Percentiles rank a stretch among this genome's conserved stretches.
phyloP scores from a whole-genome alignment of 805 yeast genomes.

The Kodamaea sagamina region DNA sequence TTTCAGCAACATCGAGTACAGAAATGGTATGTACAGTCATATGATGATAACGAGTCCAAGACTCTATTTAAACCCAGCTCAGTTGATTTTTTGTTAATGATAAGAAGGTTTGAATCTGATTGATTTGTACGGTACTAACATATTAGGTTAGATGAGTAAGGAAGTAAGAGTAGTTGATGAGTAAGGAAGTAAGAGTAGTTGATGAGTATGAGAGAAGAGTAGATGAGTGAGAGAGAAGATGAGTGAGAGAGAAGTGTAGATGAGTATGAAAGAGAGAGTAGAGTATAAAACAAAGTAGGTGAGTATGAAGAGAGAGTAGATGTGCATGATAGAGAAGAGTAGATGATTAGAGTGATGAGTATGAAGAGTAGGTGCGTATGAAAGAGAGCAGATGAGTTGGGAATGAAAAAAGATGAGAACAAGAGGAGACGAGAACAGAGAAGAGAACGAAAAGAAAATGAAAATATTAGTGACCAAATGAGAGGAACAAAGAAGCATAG shows the following conservation, averaged over 20 bases:
- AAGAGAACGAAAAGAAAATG: too few species aligned
- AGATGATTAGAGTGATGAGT: too few species aligned
- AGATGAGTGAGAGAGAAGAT: neutral
- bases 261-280: neutral
- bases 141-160: neutral
- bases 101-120: constrained; percentile 29
- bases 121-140: constrained; percentile 11
- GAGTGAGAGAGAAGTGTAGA: neutral
- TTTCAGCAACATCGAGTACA: constrained; percentile 1
- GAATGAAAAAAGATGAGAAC: too few species aligned
- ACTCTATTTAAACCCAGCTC: constrained; percentile 47
- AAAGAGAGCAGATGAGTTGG: too few species aligned
- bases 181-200: neutral
- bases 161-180: too few species aligned
- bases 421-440: too few species aligned
- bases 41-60: constrained; percentile 45
- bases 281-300: neutral
- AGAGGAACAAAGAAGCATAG: too few species aligned
- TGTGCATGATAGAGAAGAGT: too few species aligned
- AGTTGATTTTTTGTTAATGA: constrained; percentile 45
- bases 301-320: neutral
- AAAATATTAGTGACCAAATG: too few species aligned
- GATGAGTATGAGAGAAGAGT: neutral
- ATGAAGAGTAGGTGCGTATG: too few species aligned
- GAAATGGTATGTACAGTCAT: constrained; percentile 14